Evolutionary conservation across 1,284 basidiomycete genomes (phyloP).

Genomic region (Fomitiporia mediterranea): DNA sequence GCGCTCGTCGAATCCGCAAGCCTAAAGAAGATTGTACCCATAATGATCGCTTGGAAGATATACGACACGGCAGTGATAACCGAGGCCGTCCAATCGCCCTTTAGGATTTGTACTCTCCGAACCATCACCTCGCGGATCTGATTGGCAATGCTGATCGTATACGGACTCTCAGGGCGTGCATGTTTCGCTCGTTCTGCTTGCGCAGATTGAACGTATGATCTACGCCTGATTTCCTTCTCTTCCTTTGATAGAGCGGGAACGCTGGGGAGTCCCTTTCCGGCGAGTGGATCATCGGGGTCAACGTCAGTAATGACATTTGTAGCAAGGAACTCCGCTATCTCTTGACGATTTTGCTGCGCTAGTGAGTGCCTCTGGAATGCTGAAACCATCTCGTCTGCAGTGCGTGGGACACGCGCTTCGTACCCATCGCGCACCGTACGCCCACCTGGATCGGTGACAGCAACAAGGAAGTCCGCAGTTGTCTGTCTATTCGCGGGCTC

Average conservation of each 20-base stretch:
- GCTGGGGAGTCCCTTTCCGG: not conserved
- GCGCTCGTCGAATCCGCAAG: constrained; percentile 57
- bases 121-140: constrained; percentile 33
- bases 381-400: constrained; percentile 55
- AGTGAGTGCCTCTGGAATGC: constrained; percentile 32
- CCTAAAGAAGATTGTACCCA: constrained; percentile 73
- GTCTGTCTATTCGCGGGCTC: constrained; percentile 50
- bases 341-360: constrained; percentile 29
- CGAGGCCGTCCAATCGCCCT: constrained; percentile 37
- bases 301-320: constrained; percentile 27
- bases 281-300: not conserved
- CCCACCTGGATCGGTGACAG: constrained; percentile 55
- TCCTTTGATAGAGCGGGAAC: not conserved
- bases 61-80: constrained; percentile 37
- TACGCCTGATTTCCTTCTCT: constrained; percentile 63
- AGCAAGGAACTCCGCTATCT: constrained; percentile 35
- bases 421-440: constrained; percentile 49
- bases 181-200: constrained; percentile 23
- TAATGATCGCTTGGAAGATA: constrained; percentile 62
- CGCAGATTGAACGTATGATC: constrained; percentile 63
- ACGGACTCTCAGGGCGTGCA: constrained; percentile 19
- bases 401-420: constrained; percentile 47
- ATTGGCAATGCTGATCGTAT: constrained; percentile 26
- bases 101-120: constrained; percentile 34
- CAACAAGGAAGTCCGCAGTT: constrained; percentile 26